Evolutionary conservation across 208 protist species (phyloP), one percentile per base, ranked within the genome.

Genomic region (Zelonia costaricensis): DNA sequence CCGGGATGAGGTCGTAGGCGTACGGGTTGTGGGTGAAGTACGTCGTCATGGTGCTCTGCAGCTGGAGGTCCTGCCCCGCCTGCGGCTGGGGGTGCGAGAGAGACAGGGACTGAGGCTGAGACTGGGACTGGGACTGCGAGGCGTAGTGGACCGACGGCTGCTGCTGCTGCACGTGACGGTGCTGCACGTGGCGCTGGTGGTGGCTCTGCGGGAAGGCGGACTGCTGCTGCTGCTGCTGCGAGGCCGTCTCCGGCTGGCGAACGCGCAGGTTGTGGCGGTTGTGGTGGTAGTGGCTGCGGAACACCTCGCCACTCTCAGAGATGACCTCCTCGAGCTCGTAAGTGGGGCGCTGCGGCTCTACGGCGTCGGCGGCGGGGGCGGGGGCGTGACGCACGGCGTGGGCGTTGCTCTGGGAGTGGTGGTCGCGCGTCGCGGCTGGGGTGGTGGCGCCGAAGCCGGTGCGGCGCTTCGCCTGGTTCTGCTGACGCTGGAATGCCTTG

Each of bases 1-100:
- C 38, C 25, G 73, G 52, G 16, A 87, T 55, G 35, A 87, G 52
- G 30, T 74, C 63, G 46, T 55, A 56, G 25, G 46, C 48, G 69
- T 87, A 87, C 1, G 82, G 82, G 68, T 88, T 80, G 60, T 88
- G 77, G 6, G 44, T 45, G 63, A 61, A 77, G 40, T 27, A 56
- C 31, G 39, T 40, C 39, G 38, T 28, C 43, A 44, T 31, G 12
- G 18, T 18, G 49, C 22, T 33, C 23, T 42, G 58, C 15, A 38
- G 33, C 58, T 33, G 28, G 16, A 25, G 16, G 35, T 60, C 31
- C 42, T 58, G 49, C 33, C 40, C 9, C 23, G 27, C 20, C 45
- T 62, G 55, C 56, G 25, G 46, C 22, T 51, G 46, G 0, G 7
- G 47, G 12, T 25, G 28, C 13, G 51, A 22, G 2, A 33, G 27